Evolutionary conservation across 495 filamentous ascomycete genomes (phyloP), one percentile per base, ranked within the genome.

Genomic region (Cercophora sp.): DNA sequence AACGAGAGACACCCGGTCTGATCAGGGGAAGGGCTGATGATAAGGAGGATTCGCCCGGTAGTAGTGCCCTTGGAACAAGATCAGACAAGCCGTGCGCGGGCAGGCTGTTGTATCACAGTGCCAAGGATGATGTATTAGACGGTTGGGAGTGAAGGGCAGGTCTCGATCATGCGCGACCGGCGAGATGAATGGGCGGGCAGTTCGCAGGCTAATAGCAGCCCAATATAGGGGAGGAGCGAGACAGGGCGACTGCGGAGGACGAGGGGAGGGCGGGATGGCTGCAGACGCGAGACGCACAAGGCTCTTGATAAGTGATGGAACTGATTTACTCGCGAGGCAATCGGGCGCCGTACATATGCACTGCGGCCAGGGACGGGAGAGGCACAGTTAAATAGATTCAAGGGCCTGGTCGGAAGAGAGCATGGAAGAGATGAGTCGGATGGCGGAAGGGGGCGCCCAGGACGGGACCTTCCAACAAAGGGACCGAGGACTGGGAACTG

Each of bases 181-280:
- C 29, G 25, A 55, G 49, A 51, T 56, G 48, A 53, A 54, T 35
- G 42, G 54, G 11, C 25, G 41, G 22, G 5, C 19, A 25, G 20
- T 47, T 15, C 26, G 47, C 48, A 60, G 58, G 36, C 57, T 52
- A 56, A 61, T 50, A 40, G 52, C 49, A 55, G 35, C 52, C 49
- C 60, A 63, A 60, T 63, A 56, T 58, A 47, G 56, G 48, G n/a
- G n/a, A n/a, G n/a, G n/a, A n/a, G n/a, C n/a, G n/a, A n/a, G n/a
- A n/a, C n/a, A n/a, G n/a, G n/a, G n/a, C n/a, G n/a, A n/a, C n/a
- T n/a, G 58, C 54, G 56, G 52, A 51, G 57, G 54, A 26, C 29
- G 54, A 41, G 29, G 41, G 44, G 10, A 16, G 26, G 15, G 25
- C 42, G 35, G 47, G 36, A 54, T 42, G 51, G 16, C n/a, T 31